phyloP scores from a whole-genome alignment of 345 rosid genomes.

The Ricinus communis region DNA sequence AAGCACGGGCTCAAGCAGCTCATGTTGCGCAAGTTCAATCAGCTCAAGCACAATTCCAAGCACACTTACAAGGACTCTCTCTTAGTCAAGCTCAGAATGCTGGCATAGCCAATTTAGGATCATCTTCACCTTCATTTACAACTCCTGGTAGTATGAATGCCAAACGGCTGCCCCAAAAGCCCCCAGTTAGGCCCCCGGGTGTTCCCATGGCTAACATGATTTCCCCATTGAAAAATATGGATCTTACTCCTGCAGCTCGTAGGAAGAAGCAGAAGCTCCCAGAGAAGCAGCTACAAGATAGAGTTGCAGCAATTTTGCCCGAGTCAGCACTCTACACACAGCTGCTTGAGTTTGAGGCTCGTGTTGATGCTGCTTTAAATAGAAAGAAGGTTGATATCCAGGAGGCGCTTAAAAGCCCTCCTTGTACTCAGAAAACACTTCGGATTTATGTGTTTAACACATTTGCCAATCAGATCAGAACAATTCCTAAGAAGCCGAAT shows the following conservation, averaged over 20 bases:
- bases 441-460: slow-evolving; percentile 89
- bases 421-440: slow-evolving; percentile 84
- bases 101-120: slow-evolving; percentile 58
- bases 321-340: slow-evolving; percentile 96
- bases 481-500: slow-evolving; percentile 75
- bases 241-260: slow-evolving; percentile 68
- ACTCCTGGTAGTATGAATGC: slow-evolving; percentile 56
- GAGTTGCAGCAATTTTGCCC: slow-evolving; percentile 92
- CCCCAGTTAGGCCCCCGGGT: slow-evolving; percentile 75
- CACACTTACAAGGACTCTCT: slow-evolving; percentile 70
- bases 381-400: slow-evolving; percentile 96
- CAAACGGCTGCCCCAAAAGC: slow-evolving; percentile 72
- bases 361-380: slow-evolving; percentile 83
- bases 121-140: slow-evolving; percentile 63
- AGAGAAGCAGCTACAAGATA: slow-evolving; percentile 82
- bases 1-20: slow-evolving; percentile 60
- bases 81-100: slow-evolving; percentile 57
- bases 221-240: slow-evolving; percentile 79
- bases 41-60: slow-evolving; percentile 77
- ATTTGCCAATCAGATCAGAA: slow-evolving; percentile 77
- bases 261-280: slow-evolving; percentile 96
- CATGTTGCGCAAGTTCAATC: slow-evolving; percentile 57
- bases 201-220: slow-evolving; percentile 51
- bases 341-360: slow-evolving; percentile 93
- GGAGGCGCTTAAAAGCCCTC: slow-evolving; percentile 93